These are phyloP conservation scores for Tetrahymena elliotti DNA, from an alignment of 73 alveolate genomes.

Conservation along the genomic window DNA sequence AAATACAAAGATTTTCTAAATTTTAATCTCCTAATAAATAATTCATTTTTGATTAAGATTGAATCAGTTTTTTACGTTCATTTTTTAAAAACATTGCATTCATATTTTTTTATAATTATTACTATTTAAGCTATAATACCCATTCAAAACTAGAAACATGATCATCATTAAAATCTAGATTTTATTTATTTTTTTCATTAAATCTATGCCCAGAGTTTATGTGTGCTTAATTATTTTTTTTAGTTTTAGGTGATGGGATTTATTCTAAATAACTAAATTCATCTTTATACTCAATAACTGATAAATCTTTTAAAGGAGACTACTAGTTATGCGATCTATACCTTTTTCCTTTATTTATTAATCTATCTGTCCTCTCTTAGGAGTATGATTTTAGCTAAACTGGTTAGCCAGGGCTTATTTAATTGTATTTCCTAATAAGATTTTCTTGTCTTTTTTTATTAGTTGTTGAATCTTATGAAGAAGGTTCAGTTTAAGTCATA, in stretches of 20 bases:
- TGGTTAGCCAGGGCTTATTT: background rate
- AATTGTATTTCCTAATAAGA: background rate
- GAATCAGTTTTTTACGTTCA: background rate
- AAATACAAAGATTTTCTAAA: background rate
- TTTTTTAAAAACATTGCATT: background rate
- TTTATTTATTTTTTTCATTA: background rate
- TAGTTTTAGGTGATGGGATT: background rate
- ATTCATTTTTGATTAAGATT: background rate
- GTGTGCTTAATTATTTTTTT: background rate
- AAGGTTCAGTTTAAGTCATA: background rate
- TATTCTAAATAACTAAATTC: background rate
- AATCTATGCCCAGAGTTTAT: background rate
- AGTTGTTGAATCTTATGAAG: background rate
- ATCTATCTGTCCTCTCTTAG: background rate
- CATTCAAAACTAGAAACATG: background rate
- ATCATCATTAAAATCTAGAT: background rate
- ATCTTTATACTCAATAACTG: background rate
- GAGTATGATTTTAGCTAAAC: background rate
- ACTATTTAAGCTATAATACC: background rate
- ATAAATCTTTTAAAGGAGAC: background rate
- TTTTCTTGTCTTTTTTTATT: background rate
- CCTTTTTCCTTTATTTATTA: background rate
- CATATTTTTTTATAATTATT: background rate
- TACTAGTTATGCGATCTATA: background rate
- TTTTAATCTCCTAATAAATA: background rate